These are phyloP conservation scores for Yarrowia yakushimensis DNA, from an alignment of 805 yeast species.

Conservation along the genomic window DNA sequence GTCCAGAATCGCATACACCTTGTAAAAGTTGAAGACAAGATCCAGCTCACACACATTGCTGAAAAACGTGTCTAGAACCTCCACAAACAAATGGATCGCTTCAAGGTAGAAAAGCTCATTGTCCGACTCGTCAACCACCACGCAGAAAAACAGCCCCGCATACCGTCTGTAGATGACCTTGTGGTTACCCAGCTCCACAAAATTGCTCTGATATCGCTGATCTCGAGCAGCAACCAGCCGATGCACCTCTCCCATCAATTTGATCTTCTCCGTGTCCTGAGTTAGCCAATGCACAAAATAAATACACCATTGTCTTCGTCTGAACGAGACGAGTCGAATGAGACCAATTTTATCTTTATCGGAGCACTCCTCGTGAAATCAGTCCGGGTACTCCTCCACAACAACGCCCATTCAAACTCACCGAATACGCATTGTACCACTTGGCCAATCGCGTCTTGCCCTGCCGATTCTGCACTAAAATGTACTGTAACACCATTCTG, in stretches of 20 bases:
- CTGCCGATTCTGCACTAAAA: slow-evolving; percentile 83
- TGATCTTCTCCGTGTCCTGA: slow-evolving; percentile 46
- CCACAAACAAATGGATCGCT: slow-evolving; percentile 82
- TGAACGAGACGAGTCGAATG: neutral
- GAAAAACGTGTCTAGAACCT: slow-evolving; percentile 79
- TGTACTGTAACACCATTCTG: slow-evolving; percentile 71
- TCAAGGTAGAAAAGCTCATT: slow-evolving; percentile 82
- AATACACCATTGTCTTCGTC: slow-evolving; percentile 34
- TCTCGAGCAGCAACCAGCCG: slow-evolving; percentile 77
- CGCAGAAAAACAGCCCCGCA: slow-evolving; percentile 87
- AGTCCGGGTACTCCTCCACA: neutral
- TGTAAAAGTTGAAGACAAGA: slow-evolving; percentile 85
- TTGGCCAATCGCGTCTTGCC: slow-evolving; percentile 86
- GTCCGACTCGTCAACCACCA: slow-evolving; percentile 73
- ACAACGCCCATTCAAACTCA: slow-evolving; percentile 30
- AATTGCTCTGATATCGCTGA: slow-evolving; percentile 76
- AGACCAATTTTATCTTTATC: slow-evolving; percentile 34
- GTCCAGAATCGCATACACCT: slow-evolving; percentile 75
- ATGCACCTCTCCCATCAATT: slow-evolving; percentile 62
- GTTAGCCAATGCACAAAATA: slow-evolving; percentile 27
- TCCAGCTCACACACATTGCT: slow-evolving; percentile 92
- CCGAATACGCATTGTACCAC: slow-evolving; percentile 57
- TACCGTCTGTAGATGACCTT: slow-evolving; percentile 83
- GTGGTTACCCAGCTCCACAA: slow-evolving; percentile 63
- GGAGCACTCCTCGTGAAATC: neutral